A percentile compares a stretch with the other conserved stretches of the same genome.
These are phyloP conservation scores for Leucocoprinus sp. DNA, from an alignment of 768 basidiomycete species.

Conservation along the genomic window DNA sequence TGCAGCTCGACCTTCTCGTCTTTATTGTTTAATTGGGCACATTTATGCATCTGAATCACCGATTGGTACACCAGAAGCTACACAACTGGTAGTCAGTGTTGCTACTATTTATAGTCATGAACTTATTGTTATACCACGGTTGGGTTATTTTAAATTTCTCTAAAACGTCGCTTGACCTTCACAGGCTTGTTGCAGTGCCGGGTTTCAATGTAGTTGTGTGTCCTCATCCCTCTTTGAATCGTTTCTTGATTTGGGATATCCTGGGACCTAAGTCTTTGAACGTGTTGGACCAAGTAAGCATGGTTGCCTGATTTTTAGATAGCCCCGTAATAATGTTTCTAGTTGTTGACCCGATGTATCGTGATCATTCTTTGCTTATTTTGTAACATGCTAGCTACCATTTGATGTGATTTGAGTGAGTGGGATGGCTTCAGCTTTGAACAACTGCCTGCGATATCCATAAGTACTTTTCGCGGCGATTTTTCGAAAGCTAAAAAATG, in stretches of 20 bases:
- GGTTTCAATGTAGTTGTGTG: constrained; percentile 63
- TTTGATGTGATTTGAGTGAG: constrained; percentile 65
- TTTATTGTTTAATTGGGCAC: neutral
- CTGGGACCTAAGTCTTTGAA: constrained; percentile 84
- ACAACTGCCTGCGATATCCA: constrained; percentile 77
- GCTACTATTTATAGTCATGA: constrained; percentile 79
- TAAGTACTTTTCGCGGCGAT: constrained; percentile 21
- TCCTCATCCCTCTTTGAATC: constrained; percentile 33
- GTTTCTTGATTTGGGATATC: constrained; percentile 77
- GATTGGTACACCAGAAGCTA: constrained; percentile 71
- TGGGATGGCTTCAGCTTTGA: constrained; percentile 77
- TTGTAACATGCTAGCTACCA: constrained; percentile 4
- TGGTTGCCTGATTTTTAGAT: neutral
- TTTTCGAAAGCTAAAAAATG: neutral
- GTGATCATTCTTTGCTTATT: constrained; percentile 42
- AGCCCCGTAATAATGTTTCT: neutral
- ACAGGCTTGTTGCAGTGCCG: constrained; percentile 84
- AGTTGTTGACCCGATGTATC: constrained; percentile 88
- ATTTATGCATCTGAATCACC: no score
- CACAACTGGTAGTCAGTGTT: constrained; percentile 66
- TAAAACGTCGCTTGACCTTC: constrained; percentile 5
- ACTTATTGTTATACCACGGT: constrained; percentile 55
- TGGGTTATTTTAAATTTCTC: constrained; percentile 16
- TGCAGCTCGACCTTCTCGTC: constrained; percentile 54
- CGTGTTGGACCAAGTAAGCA: constrained; percentile 63